Evolutionary conservation across 306 rosid genomes (phyloP), one percentile per base, ranked within the genome.

Genomic region (Fragaria nilgerrensis): DNA sequence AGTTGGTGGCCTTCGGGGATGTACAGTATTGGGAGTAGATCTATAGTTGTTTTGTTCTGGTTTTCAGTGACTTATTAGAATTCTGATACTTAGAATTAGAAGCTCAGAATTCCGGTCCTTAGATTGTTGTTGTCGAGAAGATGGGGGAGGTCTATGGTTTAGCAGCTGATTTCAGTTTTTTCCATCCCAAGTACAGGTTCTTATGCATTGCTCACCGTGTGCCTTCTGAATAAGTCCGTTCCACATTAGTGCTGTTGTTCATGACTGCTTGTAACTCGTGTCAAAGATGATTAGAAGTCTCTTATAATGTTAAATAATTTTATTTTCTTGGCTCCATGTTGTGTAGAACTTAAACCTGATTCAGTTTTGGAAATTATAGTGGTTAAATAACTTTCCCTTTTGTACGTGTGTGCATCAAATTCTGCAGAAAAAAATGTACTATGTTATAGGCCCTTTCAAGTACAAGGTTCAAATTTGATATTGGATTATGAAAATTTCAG

Each of bases 11-110:
- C 82, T 80, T 73, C 73, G 59, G 75, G 77, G 83, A 53, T 92
- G 97, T 92, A 90, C 81, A 89, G 88, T 79, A 80, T 80, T 80
- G 83, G 77, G 82, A 76, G 76, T 77, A 68, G 71, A 49, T 36
- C 45, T 53, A 23, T 68, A 72, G 43, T 77, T 27, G 7, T 6
- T n/a, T 77, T 79, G 11, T 7, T 22, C 64, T 75, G 56, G 67
- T 53, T 77, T 68, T 43, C 75, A 81, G 77, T 83, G 82, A 78
- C 77, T 77, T 79, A 27, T 86, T 41, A 70, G 83, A 78, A 81
- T 66, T 84, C 59, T 52, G 72, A 72, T 81, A 32, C 43, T 63
- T 27, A 63, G n/a, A 27, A 62, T 29, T 27, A 12, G 43, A 63
- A 62, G 68, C 68, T 63, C 68, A 63, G 41, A 63, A 63, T 63